Evolutionary conservation across 2,329 filamentous ascomycete species (phyloP).

Genomic region (Rhynchosporium agropyri): DNA sequence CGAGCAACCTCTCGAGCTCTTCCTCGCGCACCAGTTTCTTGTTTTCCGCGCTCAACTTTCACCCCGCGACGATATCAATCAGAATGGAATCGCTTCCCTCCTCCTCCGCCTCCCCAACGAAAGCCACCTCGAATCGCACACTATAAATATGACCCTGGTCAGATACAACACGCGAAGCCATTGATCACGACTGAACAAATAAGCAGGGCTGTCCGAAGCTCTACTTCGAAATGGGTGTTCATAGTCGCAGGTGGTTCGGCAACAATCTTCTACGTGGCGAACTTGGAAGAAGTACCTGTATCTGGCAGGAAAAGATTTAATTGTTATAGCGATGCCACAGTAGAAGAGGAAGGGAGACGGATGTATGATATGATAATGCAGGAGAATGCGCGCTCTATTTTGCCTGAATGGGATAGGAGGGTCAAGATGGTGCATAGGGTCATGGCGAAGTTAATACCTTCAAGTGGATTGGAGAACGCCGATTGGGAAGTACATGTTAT

Average conservation of each 20-base stretch:
- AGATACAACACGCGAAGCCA: constrained; percentile 41
- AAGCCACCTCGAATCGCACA: constrained; percentile 19
- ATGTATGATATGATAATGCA: constrained; percentile 60
- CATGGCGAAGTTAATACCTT: constrained; percentile 66
- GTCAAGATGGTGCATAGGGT: constrained; percentile 61
- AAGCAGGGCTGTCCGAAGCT: constrained; percentile 42
- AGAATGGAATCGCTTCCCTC: constrained; percentile 12
- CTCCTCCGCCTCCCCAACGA: constrained; percentile 21
- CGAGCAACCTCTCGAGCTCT: constrained; percentile 3
- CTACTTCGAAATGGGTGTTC: constrained; percentile 45
- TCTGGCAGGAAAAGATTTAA: constrained; percentile 76
- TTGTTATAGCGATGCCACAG: constrained; percentile 58
- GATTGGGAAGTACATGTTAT: constrained; percentile 78
- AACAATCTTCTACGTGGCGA: constrained; percentile 62
- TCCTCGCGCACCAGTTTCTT: not conserved
- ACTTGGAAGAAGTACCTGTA: constrained; percentile 73
- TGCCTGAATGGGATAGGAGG: constrained; percentile 62
- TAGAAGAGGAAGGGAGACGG: constrained; percentile 55
- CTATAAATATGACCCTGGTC: constrained; percentile 29
- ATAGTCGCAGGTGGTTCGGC: constrained; percentile 46
- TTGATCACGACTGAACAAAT: constrained; percentile 46
- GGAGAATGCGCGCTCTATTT: constrained; percentile 53
- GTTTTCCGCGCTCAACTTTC: not conserved
- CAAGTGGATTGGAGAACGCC: constrained; percentile 59
- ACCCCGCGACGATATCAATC: constrained; percentile 16